Percentiles rank a stretch among this genome's conserved stretches.
Evolutionary conservation across 305 asterid species (phyloP).

Genomic region (Ruellia speciosa): DNA sequence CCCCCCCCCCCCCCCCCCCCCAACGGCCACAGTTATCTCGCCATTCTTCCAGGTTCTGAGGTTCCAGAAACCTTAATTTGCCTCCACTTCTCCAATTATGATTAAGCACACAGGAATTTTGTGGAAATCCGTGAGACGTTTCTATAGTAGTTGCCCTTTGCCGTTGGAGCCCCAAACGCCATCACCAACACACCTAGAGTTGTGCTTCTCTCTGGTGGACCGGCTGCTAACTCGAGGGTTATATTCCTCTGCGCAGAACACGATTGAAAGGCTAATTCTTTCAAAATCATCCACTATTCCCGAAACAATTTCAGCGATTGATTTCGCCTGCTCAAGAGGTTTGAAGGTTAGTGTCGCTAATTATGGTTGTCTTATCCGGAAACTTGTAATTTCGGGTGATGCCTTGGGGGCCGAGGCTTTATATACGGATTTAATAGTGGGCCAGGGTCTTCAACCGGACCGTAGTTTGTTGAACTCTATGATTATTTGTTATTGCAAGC

Average conservation of each 20-base stretch:
- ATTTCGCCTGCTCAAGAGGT: slow-evolving; percentile 38
- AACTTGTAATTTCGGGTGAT: slow-evolving; percentile 37
- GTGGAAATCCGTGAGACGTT: slow-evolving; percentile 21
- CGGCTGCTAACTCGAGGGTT: slow-evolving; percentile 40
- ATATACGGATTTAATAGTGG: slow-evolving; percentile 27
- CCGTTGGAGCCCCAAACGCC: slow-evolving; percentile 29
- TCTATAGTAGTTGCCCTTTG: slow-evolving; percentile 36
- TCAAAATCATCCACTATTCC: slow-evolving; percentile 27
- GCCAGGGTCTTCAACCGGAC: slow-evolving; percentile 27
- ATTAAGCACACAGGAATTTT: slow-evolving; percentile 19
- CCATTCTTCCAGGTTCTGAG: no score
- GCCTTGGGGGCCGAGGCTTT: slow-evolving; percentile 34
- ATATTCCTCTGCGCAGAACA: slow-evolving; percentile 34
- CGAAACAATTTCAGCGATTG: slow-evolving; percentile 33
- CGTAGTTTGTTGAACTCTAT: slow-evolving; percentile 37
- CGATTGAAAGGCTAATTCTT: slow-evolving; percentile 39
- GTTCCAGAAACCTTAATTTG: no score
- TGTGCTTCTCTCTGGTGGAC: slow-evolving; percentile 35
- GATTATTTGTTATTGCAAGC: slow-evolving; percentile 44
- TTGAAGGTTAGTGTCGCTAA: slow-evolving; percentile 34
- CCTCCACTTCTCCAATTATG: slow-evolving; percentile 19
- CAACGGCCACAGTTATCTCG: no score
- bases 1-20: no score
- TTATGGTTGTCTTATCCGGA: slow-evolving; percentile 33
- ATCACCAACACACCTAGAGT: slow-evolving; percentile 22